Evolutionary conservation across 2,329 filamentous ascomycete genomes (phyloP), one percentile per base, ranked within the genome.

Genomic region (Colletotrichum tabaci): DNA sequence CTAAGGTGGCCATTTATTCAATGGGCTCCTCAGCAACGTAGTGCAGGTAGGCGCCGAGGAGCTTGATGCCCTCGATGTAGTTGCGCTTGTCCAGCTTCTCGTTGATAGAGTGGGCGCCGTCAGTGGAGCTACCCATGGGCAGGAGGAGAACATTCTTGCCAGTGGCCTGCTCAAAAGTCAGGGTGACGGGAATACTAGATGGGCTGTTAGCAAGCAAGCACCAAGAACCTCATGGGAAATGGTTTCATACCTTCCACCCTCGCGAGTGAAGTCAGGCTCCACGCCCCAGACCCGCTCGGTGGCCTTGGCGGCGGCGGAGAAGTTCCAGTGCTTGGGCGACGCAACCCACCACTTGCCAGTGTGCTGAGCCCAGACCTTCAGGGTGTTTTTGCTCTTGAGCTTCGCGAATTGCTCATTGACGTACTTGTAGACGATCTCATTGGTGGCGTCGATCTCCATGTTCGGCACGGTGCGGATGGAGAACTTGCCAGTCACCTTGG

Each of bases 341-440:
- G 97, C 95, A 58, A 97, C 95, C 96, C 96, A 99, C 96, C 96
- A 99, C 85, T 98, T 98, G 77, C 96, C 96, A 71, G 91, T 92
- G 86, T 99, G 96, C 84, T 96, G 92, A 70, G 95, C 88, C 80
- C 88, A 91, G 64, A 95, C 91, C 77, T 94, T 93, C 79, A 97
- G 83, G 18, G 88, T 95, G 87, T 99, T 99, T 89, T 99, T 99
- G 84, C 93, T 96, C 75, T 90, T 90, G 44, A 98, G 88, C 84
- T 95, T 94, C 77, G 93, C 92, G 82, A 97, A 98, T 76, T 93
- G 91, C 75, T 93, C 91, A 79, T 96, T 89, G 74, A 98, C 88
- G 82, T 95, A 93, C 82, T 93, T 92, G 85, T 91, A 93, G 53
- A 99, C 96, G 55, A 92, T 88, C 80, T 91, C 89, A 84, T 97